phyloP scores from a whole-genome alignment of 139 green algal species.

The Chlorella sp. region DNA sequence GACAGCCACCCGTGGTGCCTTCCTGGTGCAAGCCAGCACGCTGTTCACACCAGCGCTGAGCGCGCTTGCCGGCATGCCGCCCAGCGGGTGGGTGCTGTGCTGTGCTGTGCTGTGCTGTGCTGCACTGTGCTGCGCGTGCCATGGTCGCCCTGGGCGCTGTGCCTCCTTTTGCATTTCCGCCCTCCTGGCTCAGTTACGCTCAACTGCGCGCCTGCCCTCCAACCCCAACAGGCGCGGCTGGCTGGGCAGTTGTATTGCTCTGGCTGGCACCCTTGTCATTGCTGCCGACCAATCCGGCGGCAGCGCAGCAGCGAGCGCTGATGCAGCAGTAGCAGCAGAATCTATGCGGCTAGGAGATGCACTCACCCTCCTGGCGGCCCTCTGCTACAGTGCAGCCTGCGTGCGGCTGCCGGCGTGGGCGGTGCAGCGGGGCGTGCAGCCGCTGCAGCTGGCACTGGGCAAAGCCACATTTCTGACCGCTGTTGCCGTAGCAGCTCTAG shows the following conservation, averaged over 20 bases:
- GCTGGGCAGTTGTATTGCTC: constrained; percentile 16
- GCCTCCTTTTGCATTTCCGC: too few species aligned
- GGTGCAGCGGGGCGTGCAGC: not conserved
- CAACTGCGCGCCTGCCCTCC: too few species aligned
- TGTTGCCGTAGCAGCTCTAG: not conserved
- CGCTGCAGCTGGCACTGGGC: constrained; percentile 43
- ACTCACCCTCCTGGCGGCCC: constrained; percentile 34
- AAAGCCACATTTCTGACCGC: constrained; percentile 34
- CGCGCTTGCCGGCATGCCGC: not conserved
- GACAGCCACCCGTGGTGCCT: constrained; percentile 42
- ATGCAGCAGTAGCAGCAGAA: not conserved
- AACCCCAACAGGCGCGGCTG: constrained; percentile 14
- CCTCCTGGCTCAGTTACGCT: too few species aligned
- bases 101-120: too few species aligned
- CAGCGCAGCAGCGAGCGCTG: not conserved
- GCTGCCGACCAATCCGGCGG: not conserved
- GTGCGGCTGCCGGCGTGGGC: constrained; percentile 46
- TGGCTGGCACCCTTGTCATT: constrained; percentile 18
- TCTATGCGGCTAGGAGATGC: constrained; percentile 6
- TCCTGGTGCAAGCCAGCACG: constrained; percentile 48
- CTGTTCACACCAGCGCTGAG: constrained; percentile 46
- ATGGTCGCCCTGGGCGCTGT: too few species aligned
- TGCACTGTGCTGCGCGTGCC: not conserved
- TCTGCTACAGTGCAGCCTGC: constrained; percentile 44
- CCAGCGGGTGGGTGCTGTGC: not conserved